Evolutionary conservation across 768 basidiomycete genomes (phyloP).

Genomic region (Boletellus sp.): DNA sequence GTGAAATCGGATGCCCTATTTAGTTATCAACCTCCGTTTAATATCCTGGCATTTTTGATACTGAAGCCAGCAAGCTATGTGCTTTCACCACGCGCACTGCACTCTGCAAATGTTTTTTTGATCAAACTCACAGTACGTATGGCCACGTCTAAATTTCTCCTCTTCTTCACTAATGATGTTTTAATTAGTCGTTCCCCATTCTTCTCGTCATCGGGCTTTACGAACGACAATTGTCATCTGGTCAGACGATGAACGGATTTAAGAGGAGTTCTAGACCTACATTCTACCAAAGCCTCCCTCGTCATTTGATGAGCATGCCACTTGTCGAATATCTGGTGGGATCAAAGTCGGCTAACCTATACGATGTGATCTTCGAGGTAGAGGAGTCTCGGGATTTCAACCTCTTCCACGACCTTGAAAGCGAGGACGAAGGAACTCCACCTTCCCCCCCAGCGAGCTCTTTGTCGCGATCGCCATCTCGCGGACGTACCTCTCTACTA

Average conservation of each 20-base stretch:
- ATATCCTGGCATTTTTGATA: slow-evolving; percentile 73
- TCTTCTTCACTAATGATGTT: background rate
- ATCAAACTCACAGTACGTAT: slow-evolving; percentile 70
- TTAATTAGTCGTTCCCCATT: slow-evolving; percentile 63
- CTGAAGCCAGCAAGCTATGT: slow-evolving; percentile 78
- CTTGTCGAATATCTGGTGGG: slow-evolving; percentile 77
- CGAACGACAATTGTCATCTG: slow-evolving; percentile 64
- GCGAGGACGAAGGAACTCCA: slow-evolving; percentile 29
- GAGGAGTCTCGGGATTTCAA: slow-evolving; percentile 47
- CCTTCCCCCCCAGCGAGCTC: slow-evolving; percentile 13
- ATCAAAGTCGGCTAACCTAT: slow-evolving; percentile 59
- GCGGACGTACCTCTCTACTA: background rate
- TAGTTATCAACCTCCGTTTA: slow-evolving; percentile 91
- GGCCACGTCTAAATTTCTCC: background rate
- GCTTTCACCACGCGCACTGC: slow-evolving; percentile 72
- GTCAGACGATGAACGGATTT: slow-evolving; percentile 47
- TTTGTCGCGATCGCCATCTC: slow-evolving; percentile 6
- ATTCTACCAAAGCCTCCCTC: slow-evolving; percentile 63
- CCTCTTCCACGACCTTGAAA: slow-evolving; percentile 49
- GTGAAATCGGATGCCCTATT: slow-evolving; percentile 89
- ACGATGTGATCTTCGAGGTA: slow-evolving; percentile 77
- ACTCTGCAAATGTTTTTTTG: slow-evolving; percentile 79
- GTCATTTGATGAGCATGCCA: slow-evolving; percentile 69
- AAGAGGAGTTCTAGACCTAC: slow-evolving; percentile 51
- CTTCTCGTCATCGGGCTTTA: slow-evolving; percentile 74